Conservation (phyloP, 2,329 filamentous ascomycete species). For the Mollisiaceae sp. region DNA sequence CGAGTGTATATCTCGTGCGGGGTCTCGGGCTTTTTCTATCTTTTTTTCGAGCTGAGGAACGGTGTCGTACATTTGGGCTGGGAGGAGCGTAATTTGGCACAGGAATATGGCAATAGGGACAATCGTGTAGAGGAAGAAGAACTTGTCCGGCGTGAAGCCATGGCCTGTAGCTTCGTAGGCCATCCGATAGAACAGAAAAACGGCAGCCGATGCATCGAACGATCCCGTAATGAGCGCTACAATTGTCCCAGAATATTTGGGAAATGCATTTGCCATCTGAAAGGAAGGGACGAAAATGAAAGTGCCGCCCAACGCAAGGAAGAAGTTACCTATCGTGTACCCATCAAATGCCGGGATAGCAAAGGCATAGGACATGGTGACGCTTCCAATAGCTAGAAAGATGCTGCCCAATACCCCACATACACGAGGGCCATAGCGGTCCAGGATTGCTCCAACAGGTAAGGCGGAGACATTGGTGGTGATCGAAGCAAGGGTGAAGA, state of each 20-base stretch:
- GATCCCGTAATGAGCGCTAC: constrained; percentile 24
- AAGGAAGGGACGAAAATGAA: constrained; percentile 24
- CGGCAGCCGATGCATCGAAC: constrained; percentile 23
- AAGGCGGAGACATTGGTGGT: constrained; percentile 23
- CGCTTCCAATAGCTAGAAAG: constrained; percentile 20
- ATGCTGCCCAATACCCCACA: constrained; percentile 22
- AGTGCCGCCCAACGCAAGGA: constrained; percentile 20
- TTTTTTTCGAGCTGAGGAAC: constrained; percentile 21
- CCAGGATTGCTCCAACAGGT: constrained; percentile 21
- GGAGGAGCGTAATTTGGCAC: constrained; percentile 12
- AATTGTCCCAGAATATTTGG: constrained; percentile 23
- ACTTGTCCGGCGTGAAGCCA: constrained; percentile 15
- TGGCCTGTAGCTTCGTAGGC: constrained; percentile 18
- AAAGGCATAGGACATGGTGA: constrained; percentile 24
- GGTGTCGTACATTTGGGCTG: constrained; percentile 14
- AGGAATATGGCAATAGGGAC: constrained; percentile 18
- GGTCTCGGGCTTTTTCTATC: constrained; percentile 18
- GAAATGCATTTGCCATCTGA: constrained; percentile 24
- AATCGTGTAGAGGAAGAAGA: constrained; percentile 20
- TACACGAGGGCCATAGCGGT: constrained; percentile 20
- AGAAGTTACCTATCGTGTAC: constrained; percentile 21
- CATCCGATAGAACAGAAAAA: constrained; percentile 22
- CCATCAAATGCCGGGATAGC: constrained; percentile 22
- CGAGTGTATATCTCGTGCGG: constrained; percentile 17
- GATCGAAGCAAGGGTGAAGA: constrained; percentile 25